Percentiles rank a stretch among this genome's conserved stretches.
Evolutionary conservation across 1,284 basidiomycete genomes (phyloP).

Genomic region (Boletus semigastroideus): DNA sequence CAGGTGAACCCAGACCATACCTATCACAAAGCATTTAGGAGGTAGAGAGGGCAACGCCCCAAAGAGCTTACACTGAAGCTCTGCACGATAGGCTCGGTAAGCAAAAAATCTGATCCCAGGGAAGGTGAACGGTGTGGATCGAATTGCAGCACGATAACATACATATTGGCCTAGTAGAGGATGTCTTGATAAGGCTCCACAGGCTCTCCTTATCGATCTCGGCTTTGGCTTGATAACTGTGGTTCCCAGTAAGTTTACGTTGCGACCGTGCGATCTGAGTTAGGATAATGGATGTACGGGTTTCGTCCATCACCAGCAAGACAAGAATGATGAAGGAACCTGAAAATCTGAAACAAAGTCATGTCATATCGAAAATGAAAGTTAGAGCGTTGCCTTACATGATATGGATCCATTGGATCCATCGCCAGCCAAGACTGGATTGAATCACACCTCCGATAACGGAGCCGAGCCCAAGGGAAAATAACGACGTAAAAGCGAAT

Average conservation of each 20-base stretch:
- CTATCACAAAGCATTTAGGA: conserved; percentile 33
- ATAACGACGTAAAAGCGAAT: conserved; percentile 47
- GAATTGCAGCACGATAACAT: conserved; percentile 28
- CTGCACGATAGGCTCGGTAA: conserved; percentile 76
- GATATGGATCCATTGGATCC: conserved; percentile 65
- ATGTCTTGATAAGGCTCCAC: conserved; percentile 57
- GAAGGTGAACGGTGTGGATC: not conserved
- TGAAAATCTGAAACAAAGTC: conserved; percentile 39
- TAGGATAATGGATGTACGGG: conserved; percentile 62
- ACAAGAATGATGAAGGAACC: conserved; percentile 44
- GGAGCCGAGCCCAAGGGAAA: conserved; percentile 52
- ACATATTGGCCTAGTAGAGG: conserved; percentile 70
- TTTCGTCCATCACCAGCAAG: conserved; percentile 57
- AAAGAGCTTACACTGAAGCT: conserved; percentile 60
- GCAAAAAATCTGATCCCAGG: conserved; percentile 48
- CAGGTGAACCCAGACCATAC: conserved; percentile 77
- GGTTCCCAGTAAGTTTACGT: conserved; percentile 62
- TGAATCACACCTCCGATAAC: conserved; percentile 57
- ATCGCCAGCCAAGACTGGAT: conserved; percentile 58
- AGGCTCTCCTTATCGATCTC: conserved; percentile 64
- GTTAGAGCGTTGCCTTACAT: conserved; percentile 37
- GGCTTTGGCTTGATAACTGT: conserved; percentile 57
- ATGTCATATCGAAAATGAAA: not conserved
- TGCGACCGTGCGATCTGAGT: conserved; percentile 56
- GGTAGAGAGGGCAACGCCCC: not conserved